Evolutionary conservation across 1,284 basidiomycete species (phyloP), one percentile per base, ranked within the genome.

Genomic region (Cryptococcus maquisensis): DNA sequence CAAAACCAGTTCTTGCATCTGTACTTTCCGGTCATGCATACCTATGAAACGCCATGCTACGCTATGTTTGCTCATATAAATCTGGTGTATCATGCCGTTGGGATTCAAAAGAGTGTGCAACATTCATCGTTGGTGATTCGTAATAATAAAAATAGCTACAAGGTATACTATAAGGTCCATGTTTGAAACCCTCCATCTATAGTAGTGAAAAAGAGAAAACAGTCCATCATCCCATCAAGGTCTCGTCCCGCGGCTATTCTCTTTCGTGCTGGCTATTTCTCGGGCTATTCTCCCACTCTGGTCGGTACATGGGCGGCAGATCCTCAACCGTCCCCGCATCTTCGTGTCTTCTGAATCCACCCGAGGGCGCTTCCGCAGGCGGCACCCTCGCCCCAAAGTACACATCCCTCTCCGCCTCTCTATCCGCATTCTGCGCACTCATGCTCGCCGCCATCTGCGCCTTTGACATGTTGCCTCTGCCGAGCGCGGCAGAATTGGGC

Each of bases 401-500:
- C 37, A 55, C 49, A 7, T 16, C 12, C 16, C 28, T 18, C 24
- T 15, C 13, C 16, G 13, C 44, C 15, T 4, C 23, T 47, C 18
- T 28, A 20, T 37, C 46, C 16, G 65, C 61, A 44, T 66, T 65
- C 3, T 54, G 41, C 0, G 62, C 47, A 1, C 62, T 60, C 5
- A 67, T 37, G 7, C 53, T 42, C 10, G 67, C 62, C 4, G 61
- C 67, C 49, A 67, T 51, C 49, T 69, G 66, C 8, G 66, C 63
- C 52, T 69, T 69, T 9, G 61, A 59, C 46, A 56, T 41, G 46
- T 10, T 49, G 20, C 39, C 26, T 3, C 23, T 88, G 94, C 85
- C 83, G 94, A 47, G 90, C 94, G 78, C 91, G 94, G 81, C 90
- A 90, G 24, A 18, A 16, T 18, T 35, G 23, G 51, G 44, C 18